Evolutionary conservation across 805 yeast species (phyloP), one percentile per base, ranked within the genome.

Genomic region (Wickerhamomyces queroliae): DNA sequence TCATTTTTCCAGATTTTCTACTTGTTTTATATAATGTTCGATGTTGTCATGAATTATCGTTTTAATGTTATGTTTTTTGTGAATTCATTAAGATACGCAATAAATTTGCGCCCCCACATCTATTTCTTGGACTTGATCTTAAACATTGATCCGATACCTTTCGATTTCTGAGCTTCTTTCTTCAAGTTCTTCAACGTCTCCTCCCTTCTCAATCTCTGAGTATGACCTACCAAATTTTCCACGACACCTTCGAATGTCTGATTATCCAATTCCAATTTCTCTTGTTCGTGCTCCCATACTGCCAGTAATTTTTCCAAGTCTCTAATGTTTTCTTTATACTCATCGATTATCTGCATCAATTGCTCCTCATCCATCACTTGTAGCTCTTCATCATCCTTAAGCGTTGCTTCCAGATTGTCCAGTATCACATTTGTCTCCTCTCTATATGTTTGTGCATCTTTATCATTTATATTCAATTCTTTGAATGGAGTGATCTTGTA

Each of bases 181-280:
- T 63, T 63, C 37, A 64, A 50, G 36, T 52, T 52, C 33, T 55
- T 48, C 31, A 66, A 61, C 13, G 65, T 58, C 47, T 68, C 72
- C 41, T 63, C 67, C 40, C 91, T 68, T 49, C 84, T 74, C 37
- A 83, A 51, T 50, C 86, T 76, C 59, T 93, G 96, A 7, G 95
- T 84, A 56, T 90, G 89, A 7, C 95, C 97, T 13, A 90, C 85
- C 49, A 90, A 64, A 51, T 87, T 89, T 55, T 88, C 95, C 31
- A 93, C 89, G 48, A 93, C 95, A 3, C 82, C 72, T 50, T 91
- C 95, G 55, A 82, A 89, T 13, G 90, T 76, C 25, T 73, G 74
- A 51, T 85, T 83, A 57, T 89, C 95, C 32, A 69, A 72, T 41
- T 65, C 65, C 16, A 80, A 61, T 8, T 70, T 77, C 26, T 58